A percentile compares a stretch with the other conserved stretches of the same genome.
phyloP scores from a whole-genome alignment of 78 protist species.

The Pigoraptor vietnamica region DNA sequence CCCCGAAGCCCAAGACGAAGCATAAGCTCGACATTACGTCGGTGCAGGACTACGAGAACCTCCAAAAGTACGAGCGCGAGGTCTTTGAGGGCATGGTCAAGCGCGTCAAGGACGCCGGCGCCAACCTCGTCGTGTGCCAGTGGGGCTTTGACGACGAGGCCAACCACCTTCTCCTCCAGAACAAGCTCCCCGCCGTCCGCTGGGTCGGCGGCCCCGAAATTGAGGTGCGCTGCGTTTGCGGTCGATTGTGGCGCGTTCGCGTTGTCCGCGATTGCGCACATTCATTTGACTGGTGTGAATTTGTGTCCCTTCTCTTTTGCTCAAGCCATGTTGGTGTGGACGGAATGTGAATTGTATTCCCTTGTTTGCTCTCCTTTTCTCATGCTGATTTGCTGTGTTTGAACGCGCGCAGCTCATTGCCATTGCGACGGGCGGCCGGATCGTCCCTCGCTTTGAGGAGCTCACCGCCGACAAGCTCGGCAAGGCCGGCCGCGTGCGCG shows the following conservation, averaged over 20 bases:
- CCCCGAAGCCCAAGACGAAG: conserved; percentile 99
- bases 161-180: conserved; percentile 94
- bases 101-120: conserved; percentile 89
- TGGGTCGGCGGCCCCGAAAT: conserved; percentile 99
- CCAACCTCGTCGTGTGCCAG: conserved; percentile 95
- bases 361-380: neutral
- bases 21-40: conserved; percentile 64
- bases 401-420: conserved; percentile 65
- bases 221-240: no score
- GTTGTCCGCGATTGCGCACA: no score
- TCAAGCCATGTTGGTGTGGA: no score
- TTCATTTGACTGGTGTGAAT: no score
- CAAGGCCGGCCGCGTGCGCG: conserved; percentile 87
- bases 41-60: conserved; percentile 77
- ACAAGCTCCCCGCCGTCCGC: conserved; percentile 96
- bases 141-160: conserved; percentile 99
- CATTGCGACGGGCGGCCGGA: conserved; percentile 99
- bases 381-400: no score
- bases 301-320: no score
- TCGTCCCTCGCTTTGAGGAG: conserved; percentile 99
- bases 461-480: conserved; percentile 96
- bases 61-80: conserved; percentile 83
- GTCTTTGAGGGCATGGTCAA: conserved; percentile 82
- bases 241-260: no score
- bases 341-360: neutral